Evolutionary conservation across 768 basidiomycete genomes (phyloP), one percentile per base, ranked within the genome.

Genomic region (Hygrocybe punicea): DNA sequence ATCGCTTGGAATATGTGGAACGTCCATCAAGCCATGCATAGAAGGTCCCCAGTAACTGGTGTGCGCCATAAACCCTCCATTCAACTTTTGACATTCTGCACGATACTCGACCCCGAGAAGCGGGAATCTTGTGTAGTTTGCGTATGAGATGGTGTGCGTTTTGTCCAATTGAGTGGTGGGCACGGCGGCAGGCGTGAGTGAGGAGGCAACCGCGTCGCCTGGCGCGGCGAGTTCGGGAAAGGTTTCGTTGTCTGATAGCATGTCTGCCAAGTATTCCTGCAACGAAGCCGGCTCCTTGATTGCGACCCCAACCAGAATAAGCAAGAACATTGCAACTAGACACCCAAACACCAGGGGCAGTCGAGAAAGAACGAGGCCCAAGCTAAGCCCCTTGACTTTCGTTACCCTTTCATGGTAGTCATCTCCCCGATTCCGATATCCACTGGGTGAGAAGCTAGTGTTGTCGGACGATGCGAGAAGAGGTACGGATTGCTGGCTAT

Each of bases 101-200:
- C 74, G 75, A 67, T 86, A 88, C 70, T 88, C 75, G 10, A 67
- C 62, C 4, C 84, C 78, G 24, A 74, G 77, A 8, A 87, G 73
- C 7, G 86, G 86, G 65, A 85, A 85, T 21, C 61, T 70, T 6
- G 83, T 81, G 65, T 83, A 83, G 62, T 81, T 82, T 61, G 74
- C 77, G 68, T 84, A 84, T 21, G 81, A 84, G 24, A 84, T 74
- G 42, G 71, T 53, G 61, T 67, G 52, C 16, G 61, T 55, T 42
- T 71, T 63, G 7, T 67, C 56, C 33, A 58, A 25, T 50, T 59
- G 33, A 65, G 40, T 35, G 59, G 16, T 44, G 29, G 8, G 14
- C n/a, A n/a, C n/a, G n/a, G n/a, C n/a, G n/a, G n/a, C n/a, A n/a
- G 54, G 25, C 53, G 57, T 17, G 60, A 37, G 33, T 52, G 57